Base-by-base conservation (phyloP, 768 basidiomycete genomes). In the Boletus eberwhitei region DNA sequence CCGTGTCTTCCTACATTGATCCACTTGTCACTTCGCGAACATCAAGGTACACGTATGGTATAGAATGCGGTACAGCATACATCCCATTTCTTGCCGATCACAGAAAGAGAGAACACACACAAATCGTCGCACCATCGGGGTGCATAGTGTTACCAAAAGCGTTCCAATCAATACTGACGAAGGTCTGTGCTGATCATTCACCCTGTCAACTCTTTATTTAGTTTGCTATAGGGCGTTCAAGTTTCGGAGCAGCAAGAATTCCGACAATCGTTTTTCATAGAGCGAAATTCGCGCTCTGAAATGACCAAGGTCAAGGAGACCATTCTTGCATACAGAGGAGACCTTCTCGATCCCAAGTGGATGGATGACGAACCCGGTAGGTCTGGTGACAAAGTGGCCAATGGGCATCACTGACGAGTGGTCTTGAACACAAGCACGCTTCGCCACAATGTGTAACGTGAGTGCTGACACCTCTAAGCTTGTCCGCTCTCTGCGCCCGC, bases 21-120 rank as follows among this genome's bases (percentile, higher is more conserved):
- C 76, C 76, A 53, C 73, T 74, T n/a, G 79, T 82, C 12, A 67
- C 72, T 0, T 68, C 70, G 13, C 74, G 80, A 35, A 69, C 80
- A 1, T 70, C 79, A 6, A 75, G 71, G 48, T 59, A 68, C 49
- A 77, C 75, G 0, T 77, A 75, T 35, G 76, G 76, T 3, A 60
- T 69, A 13, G 55, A 72, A 40, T 71, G 71, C 39, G 14, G 31
- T 21, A 61, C 56, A 5, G 14, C 24, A 0, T 81, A 65, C 54
- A 54, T 75, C 24, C 16, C 59, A 0, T 47, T 29, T 19, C 54
- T 69, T 29, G 52, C 64, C 1, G 79, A 77, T 13, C 81, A 83
- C 55, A 22, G 50, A 12, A 38, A 53, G 8, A 73, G 79, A 40
- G 16, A 43, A n/a, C 26, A 54, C 7, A 69, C 58, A 5, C 62